Percentiles rank a stretch among this genome's conserved stretches.
Evolutionary conservation across 257 asterid genomes (phyloP).

Genomic region (Galeopsis tetrahit): DNA sequence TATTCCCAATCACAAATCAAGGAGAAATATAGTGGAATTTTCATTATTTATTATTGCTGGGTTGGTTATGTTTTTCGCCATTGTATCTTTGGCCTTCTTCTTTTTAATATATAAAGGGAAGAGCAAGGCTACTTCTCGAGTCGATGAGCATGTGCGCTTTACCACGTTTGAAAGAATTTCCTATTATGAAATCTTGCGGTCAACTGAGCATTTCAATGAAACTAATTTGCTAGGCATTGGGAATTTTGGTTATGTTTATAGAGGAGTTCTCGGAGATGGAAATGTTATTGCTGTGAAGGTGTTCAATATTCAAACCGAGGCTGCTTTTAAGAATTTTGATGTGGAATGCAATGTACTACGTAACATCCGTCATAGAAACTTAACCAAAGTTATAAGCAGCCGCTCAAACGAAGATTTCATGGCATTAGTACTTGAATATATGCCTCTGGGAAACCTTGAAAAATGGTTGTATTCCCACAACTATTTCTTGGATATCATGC

Average conservation of each 20-base stretch:
- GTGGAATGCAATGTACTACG: not conserved
- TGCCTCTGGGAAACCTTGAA: too few species aligned
- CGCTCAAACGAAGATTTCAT: slow-evolving; percentile 42
- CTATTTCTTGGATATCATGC: too few species aligned
- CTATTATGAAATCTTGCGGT: not conserved
- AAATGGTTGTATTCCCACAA: too few species aligned
- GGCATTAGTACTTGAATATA: slow-evolving; percentile 41
- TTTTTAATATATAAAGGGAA: too few species aligned
- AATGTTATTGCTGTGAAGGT: slow-evolving; percentile 32
- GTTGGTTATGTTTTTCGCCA: not conserved
- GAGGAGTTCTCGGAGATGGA: slow-evolving; percentile 19
- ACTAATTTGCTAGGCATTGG: too few species aligned
- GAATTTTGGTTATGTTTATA: slow-evolving; percentile 25
- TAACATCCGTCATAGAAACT: not conserved
- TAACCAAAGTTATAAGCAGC: slow-evolving; percentile 35
- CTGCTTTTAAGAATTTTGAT: slow-evolving; percentile 29
- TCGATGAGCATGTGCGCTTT: not conserved
- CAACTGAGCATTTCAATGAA: too few species aligned
- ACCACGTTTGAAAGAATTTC: slow-evolving; percentile 28
- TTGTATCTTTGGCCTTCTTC: not conserved
- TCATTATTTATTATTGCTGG: slow-evolving; percentile 26
- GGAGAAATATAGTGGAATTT: not conserved
- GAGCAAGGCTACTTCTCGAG: not conserved
- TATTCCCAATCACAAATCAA: too few species aligned
- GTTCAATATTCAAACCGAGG: slow-evolving; percentile 26